These are phyloP conservation scores for Phylloporus rhodoxanthus DNA, from an alignment of 768 basidiomycete genomes.

Conservation along the genomic window DNA sequence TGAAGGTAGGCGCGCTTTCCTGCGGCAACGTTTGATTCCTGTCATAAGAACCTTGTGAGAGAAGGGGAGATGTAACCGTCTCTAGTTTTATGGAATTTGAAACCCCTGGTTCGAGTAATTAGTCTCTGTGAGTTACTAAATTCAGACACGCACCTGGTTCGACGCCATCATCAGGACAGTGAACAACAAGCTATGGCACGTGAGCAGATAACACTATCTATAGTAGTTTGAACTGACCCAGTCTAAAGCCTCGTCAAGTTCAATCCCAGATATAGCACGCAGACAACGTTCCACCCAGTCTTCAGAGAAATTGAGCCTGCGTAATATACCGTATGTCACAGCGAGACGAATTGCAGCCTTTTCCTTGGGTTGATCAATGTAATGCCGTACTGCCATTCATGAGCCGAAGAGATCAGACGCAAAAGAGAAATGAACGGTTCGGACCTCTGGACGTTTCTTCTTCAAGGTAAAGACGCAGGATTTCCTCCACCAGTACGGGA, in stretches of 20 bases:
- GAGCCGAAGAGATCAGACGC: conserved; percentile 1
- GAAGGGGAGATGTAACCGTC: conserved; percentile 36
- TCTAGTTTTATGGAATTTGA: conserved; percentile 28
- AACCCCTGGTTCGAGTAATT: conserved; percentile 1
- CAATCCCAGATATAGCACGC: conserved; percentile 52
- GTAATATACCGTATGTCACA: conserved; percentile 73
- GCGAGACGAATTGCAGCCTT: conserved; percentile 67
- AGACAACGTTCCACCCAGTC: conserved; percentile 69
- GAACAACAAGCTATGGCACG: conserved; percentile 51
- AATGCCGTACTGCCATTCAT: conserved; percentile 6
- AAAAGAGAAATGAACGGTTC: not conserved
- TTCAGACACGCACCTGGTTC: conserved; percentile 26
- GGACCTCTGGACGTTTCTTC: conserved; percentile 30
- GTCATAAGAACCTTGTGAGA: conserved; percentile 18
- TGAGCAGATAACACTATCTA: conserved; percentile 5
- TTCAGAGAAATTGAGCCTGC: conserved; percentile 71
- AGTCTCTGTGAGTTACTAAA: not conserved
- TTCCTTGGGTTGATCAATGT: conserved; percentile 56
- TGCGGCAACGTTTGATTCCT: not conserved
- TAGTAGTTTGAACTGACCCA: conserved; percentile 58
- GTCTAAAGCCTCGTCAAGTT: conserved; percentile 84
- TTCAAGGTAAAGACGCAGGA: conserved; percentile 48
- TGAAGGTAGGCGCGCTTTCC: conserved; percentile 7
- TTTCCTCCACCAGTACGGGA: conserved; percentile 47
- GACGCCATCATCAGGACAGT: conserved; percentile 59